phyloP scores from a whole-genome alignment of 306 rosid genomes.

The Cicer yamashitae region DNA sequence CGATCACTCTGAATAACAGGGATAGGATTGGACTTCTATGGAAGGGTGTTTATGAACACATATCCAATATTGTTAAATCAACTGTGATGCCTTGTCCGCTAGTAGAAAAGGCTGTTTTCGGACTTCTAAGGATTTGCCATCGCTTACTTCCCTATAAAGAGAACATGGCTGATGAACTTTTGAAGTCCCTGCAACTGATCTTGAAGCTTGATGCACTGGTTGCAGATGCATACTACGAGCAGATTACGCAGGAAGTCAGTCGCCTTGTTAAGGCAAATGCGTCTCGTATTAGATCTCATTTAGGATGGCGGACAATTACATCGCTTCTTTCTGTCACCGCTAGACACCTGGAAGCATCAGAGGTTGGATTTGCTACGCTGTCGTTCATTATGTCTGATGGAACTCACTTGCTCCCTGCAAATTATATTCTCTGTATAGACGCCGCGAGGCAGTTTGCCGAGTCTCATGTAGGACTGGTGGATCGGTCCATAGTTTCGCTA shows the following conservation, averaged over 20 bases:
- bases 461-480: slow-evolving; percentile 92
- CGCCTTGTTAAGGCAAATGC: slow-evolving; percentile 97
- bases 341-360: slow-evolving; percentile 91
- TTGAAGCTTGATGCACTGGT: slow-evolving; percentile 97
- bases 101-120: slow-evolving; percentile 98
- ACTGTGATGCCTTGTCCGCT: slow-evolving; percentile 91
- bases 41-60: slow-evolving; percentile 98
- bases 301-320: slow-evolving; percentile 95
- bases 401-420: slow-evolving; percentile 79
- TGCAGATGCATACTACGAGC: slow-evolving; percentile 95
- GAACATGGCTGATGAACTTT: slow-evolving; percentile 92
- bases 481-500: slow-evolving; percentile 77
- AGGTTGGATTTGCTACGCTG: slow-evolving; percentile 89
- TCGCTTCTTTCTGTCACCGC: slow-evolving; percentile 84
- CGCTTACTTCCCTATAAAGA: slow-evolving; percentile 97
- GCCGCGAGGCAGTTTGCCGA: slow-evolving; percentile 95
- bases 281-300: slow-evolving; percentile 85
- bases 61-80: slow-evolving; percentile 89
- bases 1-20: slow-evolving; percentile 91
- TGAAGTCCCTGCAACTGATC: slow-evolving; percentile 91
- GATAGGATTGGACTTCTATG: slow-evolving; percentile 93
- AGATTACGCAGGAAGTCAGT: slow-evolving; percentile 92
- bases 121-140: slow-evolving; percentile 95
- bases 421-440: slow-evolving; percentile 77
- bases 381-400: slow-evolving; percentile 87